Percentiles rank a stretch among this genome's conserved stretches.
phyloP scores from a whole-genome alignment of 2,329 filamentous ascomycete species.

The Botrytis byssoidea region DNA sequence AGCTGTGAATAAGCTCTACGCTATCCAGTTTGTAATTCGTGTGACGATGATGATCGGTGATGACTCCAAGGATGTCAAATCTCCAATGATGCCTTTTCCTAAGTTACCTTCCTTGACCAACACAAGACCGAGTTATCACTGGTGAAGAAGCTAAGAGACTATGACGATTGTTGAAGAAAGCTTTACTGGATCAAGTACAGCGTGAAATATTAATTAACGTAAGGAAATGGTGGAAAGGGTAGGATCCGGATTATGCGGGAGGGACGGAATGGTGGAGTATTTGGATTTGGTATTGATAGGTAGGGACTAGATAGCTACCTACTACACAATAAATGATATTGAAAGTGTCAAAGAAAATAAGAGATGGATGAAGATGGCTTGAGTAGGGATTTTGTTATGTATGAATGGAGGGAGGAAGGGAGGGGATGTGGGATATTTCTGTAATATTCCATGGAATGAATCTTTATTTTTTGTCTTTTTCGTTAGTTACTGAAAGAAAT shows the following conservation, averaged over 20 bases:
- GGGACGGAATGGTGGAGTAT: not conserved
- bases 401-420: too few species aligned
- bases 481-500: not conserved
- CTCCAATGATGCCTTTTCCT: not conserved
- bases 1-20: not conserved
- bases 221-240: not conserved
- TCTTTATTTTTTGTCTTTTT: not conserved
- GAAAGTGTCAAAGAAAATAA: not conserved
- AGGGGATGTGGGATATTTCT: not conserved
- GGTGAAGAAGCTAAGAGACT: not conserved
- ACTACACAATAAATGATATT: not conserved
- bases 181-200: not conserved
- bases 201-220: not conserved
- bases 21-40: not conserved
- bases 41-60: constrained; percentile 9
- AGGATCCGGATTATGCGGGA: not conserved
- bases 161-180: not conserved
- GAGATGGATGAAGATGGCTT: not conserved
- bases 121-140: not conserved
- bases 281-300: not conserved
- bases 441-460: not conserved
- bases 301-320: not conserved
- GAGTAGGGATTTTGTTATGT: not conserved
- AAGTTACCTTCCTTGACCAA: not conserved
- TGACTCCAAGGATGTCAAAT: not conserved